phyloP scores from a whole-genome alignment of 495 filamentous ascomycete species.

The Hypomontagnella submonticulosa region DNA sequence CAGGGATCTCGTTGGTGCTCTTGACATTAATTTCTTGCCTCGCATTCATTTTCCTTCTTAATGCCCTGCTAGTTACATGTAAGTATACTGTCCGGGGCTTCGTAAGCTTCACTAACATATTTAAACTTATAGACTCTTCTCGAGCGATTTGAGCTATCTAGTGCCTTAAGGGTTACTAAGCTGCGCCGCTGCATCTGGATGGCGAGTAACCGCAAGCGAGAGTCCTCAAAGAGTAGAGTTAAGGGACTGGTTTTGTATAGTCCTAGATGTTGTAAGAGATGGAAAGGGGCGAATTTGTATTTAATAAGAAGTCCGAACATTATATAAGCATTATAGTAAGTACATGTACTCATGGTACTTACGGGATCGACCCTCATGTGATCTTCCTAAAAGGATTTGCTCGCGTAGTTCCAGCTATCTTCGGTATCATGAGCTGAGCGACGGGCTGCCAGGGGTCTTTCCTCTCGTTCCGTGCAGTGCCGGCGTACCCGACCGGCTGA shows the following conservation, averaged over 20 bases:
- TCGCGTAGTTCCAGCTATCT: slow-evolving; percentile 56
- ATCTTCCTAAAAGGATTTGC: slow-evolving; percentile 60
- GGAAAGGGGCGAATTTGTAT: background rate
- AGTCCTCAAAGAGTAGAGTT: background rate
- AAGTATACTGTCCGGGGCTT: slow-evolving; percentile 9
- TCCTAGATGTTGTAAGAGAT: background rate
- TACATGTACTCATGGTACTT: background rate
- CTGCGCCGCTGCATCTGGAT: slow-evolving; percentile 50
- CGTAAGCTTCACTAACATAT: background rate
- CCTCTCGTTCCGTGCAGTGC: slow-evolving; percentile 59
- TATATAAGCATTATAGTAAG: background rate
- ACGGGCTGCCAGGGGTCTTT: slow-evolving; percentile 63
- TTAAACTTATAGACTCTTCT: slow-evolving; percentile 47
- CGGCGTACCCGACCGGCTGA: slow-evolving; percentile 61
- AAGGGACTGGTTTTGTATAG: background rate
- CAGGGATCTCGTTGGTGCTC: slow-evolving; percentile 48
- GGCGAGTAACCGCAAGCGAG: background rate
- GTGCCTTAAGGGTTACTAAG: slow-evolving; percentile 55
- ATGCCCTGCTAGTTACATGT: slow-evolving; percentile 50
- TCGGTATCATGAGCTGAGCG: slow-evolving; percentile 56
- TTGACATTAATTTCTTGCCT: slow-evolving; percentile 46
- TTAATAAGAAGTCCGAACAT: background rate
- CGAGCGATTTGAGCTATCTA: slow-evolving; percentile 58
- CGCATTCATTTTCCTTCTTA: slow-evolving; percentile 51
- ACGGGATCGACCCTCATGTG: slow-evolving; percentile 57